Percentiles rank a stretch among this genome's conserved stretches.
phyloP scores from a whole-genome alignment of 768 basidiomycete genomes.

The Lenzites betulinus region DNA sequence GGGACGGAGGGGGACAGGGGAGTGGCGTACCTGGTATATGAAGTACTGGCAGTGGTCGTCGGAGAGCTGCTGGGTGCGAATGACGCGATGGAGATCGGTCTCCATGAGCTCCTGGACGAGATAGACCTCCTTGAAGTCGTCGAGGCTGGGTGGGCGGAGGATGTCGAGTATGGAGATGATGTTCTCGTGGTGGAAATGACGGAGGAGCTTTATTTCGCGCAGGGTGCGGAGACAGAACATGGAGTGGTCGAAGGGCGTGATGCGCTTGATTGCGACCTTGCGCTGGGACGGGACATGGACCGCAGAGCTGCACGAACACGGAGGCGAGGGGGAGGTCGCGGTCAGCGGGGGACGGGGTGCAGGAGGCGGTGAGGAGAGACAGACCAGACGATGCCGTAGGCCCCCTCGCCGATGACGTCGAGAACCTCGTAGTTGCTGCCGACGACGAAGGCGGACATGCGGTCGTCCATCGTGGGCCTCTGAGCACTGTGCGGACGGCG shows the following conservation, averaged over 20 bases:
- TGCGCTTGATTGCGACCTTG: constrained; percentile 97
- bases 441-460: constrained; percentile 34
- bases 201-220: constrained; percentile 91
- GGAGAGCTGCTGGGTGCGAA: constrained; percentile 88
- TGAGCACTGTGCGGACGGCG: not conserved
- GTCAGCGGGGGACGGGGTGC: not conserved
- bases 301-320: constrained; percentile 55
- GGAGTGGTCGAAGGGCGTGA: constrained; percentile 92
- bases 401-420: constrained; percentile 88
- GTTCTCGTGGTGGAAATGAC: constrained; percentile 83
- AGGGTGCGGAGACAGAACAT: constrained; percentile 94
- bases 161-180: constrained; percentile 97
- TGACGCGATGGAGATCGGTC: constrained; percentile 95
- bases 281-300: constrained; percentile 83
- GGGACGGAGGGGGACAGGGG: constrained; percentile 15
- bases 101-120: constrained; percentile 83
- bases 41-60: constrained; percentile 99
- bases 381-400: constrained; percentile 89
- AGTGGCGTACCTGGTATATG: constrained; percentile 77
- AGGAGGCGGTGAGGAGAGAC: constrained; percentile 13
- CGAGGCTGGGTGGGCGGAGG: constrained; percentile 69
- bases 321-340: constrained; percentile 11
- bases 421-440: constrained; percentile 83
- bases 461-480: constrained; percentile 32
- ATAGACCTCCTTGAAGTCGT: constrained; percentile 85